Conservation (phyloP, 148 eudicot species). For the Drosera capensis region DNA sequence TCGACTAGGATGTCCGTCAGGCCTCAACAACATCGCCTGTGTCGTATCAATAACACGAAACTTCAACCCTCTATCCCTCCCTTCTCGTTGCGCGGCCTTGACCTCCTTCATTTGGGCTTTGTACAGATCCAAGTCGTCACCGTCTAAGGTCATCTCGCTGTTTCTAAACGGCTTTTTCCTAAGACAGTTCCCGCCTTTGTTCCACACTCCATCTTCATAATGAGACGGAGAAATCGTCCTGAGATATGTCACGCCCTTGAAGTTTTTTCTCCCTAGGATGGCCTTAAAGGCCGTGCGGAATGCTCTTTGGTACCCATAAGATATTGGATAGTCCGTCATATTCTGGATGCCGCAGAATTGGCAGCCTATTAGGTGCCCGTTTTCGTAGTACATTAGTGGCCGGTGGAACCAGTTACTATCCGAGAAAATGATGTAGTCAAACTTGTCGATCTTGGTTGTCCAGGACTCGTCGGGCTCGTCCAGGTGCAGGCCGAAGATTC, state of each 20-base stretch:
- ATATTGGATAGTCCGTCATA: conserved; percentile 26
- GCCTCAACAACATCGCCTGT: conserved; percentile 5
- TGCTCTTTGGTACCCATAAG: conserved; percentile 17
- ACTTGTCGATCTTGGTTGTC: no score
- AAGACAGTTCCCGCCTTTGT: conserved; percentile 43
- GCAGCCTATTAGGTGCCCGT: conserved; percentile 36
- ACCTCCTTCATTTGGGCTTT: conserved; percentile 41
- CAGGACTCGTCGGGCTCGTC: no score
- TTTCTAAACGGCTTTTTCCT: conserved; percentile 6
- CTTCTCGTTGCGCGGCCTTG: conserved; percentile 22
- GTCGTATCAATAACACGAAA: conserved; percentile 36
- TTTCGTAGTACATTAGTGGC: conserved; percentile 29
- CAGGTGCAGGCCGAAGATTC: neutral
- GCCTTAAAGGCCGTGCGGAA: conserved; percentile 47
- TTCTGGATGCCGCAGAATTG: conserved; percentile 28
- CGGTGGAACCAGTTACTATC: conserved; percentile 65
- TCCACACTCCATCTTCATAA: conserved; percentile 49
- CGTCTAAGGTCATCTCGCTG: conserved; percentile 27
- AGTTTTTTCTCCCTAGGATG: conserved; percentile 19
- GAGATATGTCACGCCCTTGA: conserved; percentile 26
- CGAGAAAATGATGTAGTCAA: conserved; percentile 33
- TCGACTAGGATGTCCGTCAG: conserved; percentile 6
- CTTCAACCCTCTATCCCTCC: conserved; percentile 19
- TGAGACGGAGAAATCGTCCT: conserved; percentile 56
- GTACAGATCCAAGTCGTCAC: conserved; percentile 24